phyloP scores from a whole-genome alignment of 2,329 filamentous ascomycete species.

The Pseudocercospora musae region DNA sequence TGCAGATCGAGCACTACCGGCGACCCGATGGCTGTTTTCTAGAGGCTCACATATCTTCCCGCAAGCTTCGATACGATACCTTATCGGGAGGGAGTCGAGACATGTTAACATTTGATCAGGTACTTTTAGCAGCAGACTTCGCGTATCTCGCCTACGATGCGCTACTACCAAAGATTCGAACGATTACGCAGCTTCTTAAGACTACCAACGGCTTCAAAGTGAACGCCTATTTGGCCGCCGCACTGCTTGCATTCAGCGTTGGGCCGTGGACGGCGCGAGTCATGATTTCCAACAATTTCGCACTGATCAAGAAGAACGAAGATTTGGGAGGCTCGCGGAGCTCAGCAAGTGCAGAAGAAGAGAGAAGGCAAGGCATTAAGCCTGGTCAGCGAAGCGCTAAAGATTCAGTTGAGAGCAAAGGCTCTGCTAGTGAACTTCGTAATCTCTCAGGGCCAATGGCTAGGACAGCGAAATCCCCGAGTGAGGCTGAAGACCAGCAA shows the following conservation, averaged over 20 bases:
- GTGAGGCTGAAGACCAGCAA: slow-evolving; percentile 38
- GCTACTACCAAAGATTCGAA: slow-evolving; percentile 13
- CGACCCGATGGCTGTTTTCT: slow-evolving; percentile 28
- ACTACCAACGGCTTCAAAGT: slow-evolving; percentile 19
- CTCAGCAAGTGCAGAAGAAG: slow-evolving; percentile 16
- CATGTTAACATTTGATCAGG: slow-evolving; percentile 1
- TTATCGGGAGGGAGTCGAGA: neutral
- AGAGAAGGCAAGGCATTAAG: slow-evolving; percentile 9
- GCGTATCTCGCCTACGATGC: slow-evolving; percentile 26
- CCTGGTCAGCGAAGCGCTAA: slow-evolving; percentile 23
- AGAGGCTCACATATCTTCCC: slow-evolving; percentile 30
- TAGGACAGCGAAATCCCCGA: slow-evolving; percentile 35
- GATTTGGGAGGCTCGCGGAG: slow-evolving; percentile 26
- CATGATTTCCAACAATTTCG: slow-evolving; percentile 31
- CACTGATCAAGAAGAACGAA: slow-evolving; percentile 31
- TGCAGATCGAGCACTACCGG: slow-evolving; percentile 26
- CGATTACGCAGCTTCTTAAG: slow-evolving; percentile 14
- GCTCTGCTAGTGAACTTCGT: slow-evolving; percentile 19
- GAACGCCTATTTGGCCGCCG: slow-evolving; percentile 25
- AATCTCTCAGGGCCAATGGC: slow-evolving; percentile 29
- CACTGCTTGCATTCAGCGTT: slow-evolving; percentile 24
- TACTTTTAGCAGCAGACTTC: slow-evolving; percentile 24
- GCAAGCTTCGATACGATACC: slow-evolving; percentile 13
- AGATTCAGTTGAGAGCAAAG: slow-evolving; percentile 26
- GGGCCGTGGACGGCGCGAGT: slow-evolving; percentile 22